A percentile compares a stretch with the other conserved stretches of the same genome.
Conservation (phyloP, 2,329 filamentous ascomycete genomes). For the Exophiala lecanii-corni region DNA sequence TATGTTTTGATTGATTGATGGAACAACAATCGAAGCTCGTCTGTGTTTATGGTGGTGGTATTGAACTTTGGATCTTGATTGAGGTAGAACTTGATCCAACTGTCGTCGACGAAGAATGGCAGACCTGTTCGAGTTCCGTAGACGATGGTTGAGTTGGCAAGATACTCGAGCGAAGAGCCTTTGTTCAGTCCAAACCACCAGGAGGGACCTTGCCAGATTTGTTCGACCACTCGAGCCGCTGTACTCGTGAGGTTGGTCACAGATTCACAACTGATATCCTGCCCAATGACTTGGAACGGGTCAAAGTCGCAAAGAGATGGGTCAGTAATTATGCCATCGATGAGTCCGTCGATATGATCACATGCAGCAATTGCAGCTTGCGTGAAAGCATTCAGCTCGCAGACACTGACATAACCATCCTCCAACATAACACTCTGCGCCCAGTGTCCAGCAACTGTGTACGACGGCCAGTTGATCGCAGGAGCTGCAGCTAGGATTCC, state of each 20-base stretch:
- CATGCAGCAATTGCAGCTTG: slow-evolving; percentile 31
- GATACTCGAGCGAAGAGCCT: neutral
- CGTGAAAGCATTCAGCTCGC: slow-evolving; percentile 34
- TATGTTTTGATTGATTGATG: slow-evolving; percentile 30
- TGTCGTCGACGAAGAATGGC: slow-evolving; percentile 30
- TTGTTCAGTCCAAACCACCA: neutral
- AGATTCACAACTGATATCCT: slow-evolving; percentile 2
- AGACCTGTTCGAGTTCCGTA: slow-evolving; percentile 22
- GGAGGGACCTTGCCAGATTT: slow-evolving; percentile 31
- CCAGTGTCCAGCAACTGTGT: slow-evolving; percentile 29
- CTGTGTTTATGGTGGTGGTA: slow-evolving; percentile 29
- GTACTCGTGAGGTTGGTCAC: slow-evolving; percentile 26
- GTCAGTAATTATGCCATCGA: slow-evolving; percentile 24
- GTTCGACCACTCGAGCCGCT: slow-evolving; percentile 30
- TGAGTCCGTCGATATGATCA: slow-evolving; percentile 26
- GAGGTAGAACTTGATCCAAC: slow-evolving; percentile 35
- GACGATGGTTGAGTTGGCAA: slow-evolving; percentile 29
- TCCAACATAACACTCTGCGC: slow-evolving; percentile 25
- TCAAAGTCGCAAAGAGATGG: slow-evolving; percentile 12
- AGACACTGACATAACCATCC: slow-evolving; percentile 12
- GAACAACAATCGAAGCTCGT: slow-evolving; percentile 27
- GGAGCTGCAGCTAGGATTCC: slow-evolving; percentile 27
- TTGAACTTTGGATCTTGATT: slow-evolving; percentile 31
- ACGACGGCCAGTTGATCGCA: slow-evolving; percentile 24
- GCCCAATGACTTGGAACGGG: slow-evolving; percentile 4